phyloP scores from a whole-genome alignment of 495 filamentous ascomycete genomes.

The Tetracladium marchalianum region DNA sequence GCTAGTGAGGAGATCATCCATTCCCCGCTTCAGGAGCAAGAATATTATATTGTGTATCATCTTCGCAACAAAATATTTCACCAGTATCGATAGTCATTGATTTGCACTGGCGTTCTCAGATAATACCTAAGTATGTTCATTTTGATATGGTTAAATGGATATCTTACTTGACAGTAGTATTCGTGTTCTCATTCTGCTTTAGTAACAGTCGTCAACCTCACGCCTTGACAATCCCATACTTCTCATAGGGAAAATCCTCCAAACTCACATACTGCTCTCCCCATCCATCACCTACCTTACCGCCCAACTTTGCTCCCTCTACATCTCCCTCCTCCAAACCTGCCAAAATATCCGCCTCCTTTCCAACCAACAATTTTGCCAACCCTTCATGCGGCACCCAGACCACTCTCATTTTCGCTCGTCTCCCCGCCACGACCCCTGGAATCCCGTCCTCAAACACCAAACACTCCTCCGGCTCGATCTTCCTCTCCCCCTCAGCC shows the following conservation, averaged over 20 bases:
- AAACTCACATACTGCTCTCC: slow-evolving; percentile 51
- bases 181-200: not conserved
- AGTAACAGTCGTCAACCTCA: not conserved
- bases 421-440: slow-evolving; percentile 79
- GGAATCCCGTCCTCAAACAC: slow-evolving; percentile 94
- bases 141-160: no score
- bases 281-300: slow-evolving; percentile 64
- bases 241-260: slow-evolving; percentile 62
- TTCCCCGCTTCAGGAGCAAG: no score
- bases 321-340: slow-evolving; percentile 45
- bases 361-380: slow-evolving; percentile 59
- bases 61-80: no score
- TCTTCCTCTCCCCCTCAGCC: slow-evolving; percentile 50
- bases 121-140: no score
- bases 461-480: slow-evolving; percentile 77
- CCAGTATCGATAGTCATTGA: no score
- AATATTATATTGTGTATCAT: no score
- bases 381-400: slow-evolving; percentile 86
- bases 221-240: slow-evolving; percentile 49
- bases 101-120: no score
- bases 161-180: no score
- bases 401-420: slow-evolving; percentile 89
- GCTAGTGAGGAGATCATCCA: no score
- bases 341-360: slow-evolving; percentile 77
- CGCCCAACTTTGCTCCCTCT: slow-evolving; percentile 36